Conservation (phyloP, 2,329 filamentous ascomycete species). For the Aspergillus costaricaensis region DNA sequence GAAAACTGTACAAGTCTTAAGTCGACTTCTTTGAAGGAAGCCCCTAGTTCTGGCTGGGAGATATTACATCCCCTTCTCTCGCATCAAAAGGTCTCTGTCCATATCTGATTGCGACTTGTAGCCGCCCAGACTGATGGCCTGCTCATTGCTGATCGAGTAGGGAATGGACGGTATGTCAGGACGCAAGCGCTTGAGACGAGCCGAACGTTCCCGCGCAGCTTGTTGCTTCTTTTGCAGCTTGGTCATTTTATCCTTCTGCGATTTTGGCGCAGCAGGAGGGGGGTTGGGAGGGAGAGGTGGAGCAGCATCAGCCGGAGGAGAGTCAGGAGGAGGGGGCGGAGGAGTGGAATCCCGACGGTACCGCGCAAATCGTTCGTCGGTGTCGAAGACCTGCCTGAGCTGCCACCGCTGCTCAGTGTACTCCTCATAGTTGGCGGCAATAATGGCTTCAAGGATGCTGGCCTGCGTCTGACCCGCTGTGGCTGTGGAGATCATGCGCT, state of each 20-base stretch:
- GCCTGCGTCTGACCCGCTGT: conserved; percentile 21
- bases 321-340: conserved; percentile 26
- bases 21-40: not conserved
- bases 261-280: conserved; percentile 15
- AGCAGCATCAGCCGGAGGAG: conserved; percentile 23
- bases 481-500: conserved; percentile 53
- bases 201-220: conserved; percentile 32
- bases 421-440: conserved; percentile 76
- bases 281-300: conserved; percentile 24
- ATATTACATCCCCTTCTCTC: conserved; percentile 24
- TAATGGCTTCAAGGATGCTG: conserved; percentile 70
- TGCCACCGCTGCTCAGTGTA: conserved; percentile 70
- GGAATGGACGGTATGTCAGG: conserved; percentile 34
- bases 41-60: conserved; percentile 7
- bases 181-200: conserved; percentile 32
- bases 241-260: conserved; percentile 25
- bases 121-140: conserved; percentile 34
- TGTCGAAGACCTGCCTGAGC: conserved; percentile 57
- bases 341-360: conserved; percentile 30
- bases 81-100: conserved; percentile 32
- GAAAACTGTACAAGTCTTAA: not conserved
- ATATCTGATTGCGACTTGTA: conserved; percentile 36
- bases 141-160: conserved; percentile 29
- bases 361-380: conserved; percentile 37
- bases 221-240: conserved; percentile 32